Evolutionary conservation across 345 rosid genomes (phyloP).

Genomic region (Bruguiera sexangula): DNA sequence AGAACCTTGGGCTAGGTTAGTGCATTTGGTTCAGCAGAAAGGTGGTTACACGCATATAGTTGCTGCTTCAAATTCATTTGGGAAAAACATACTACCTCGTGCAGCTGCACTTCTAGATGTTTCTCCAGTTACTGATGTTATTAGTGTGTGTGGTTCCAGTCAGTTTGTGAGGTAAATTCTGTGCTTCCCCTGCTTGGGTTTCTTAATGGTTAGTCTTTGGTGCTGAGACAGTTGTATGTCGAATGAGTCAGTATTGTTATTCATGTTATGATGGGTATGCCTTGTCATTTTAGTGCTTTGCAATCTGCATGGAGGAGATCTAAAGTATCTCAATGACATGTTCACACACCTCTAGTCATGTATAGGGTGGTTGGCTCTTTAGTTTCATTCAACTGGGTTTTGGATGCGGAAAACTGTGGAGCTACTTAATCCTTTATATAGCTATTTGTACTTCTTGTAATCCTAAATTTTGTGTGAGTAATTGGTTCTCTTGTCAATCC

Average conservation of each 20-base stretch:
- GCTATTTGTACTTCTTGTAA: neutral
- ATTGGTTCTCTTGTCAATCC: no score
- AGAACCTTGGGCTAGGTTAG: slow-evolving; percentile 84
- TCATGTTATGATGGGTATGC: no score
- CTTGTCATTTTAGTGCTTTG: neutral
- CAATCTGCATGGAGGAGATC: neutral
- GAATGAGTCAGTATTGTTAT: neutral
- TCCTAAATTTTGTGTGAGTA: neutral
- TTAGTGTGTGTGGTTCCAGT: slow-evolving; percentile 50
- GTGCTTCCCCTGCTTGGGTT: neutral
- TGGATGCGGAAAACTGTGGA: no score
- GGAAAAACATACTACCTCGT: slow-evolving; percentile 85
- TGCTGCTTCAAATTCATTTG: slow-evolving; percentile 79
- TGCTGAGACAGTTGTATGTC: neutral
- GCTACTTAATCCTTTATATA: no score
- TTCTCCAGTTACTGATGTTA: slow-evolving; percentile 90
- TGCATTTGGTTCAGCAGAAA: slow-evolving; percentile 65
- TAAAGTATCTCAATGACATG: neutral
- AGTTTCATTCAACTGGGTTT: neutral
- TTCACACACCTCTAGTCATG: no score
- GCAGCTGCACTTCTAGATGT: slow-evolving; percentile 91
- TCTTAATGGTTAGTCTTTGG: neutral
- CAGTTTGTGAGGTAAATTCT: slow-evolving; percentile 66
- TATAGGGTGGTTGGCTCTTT: neutral
- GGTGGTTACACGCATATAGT: slow-evolving; percentile 71